These are phyloP conservation scores for Blastomyces parvus DNA, from an alignment of 2,329 filamentous ascomycete species.

Conservation along the genomic window DNA sequence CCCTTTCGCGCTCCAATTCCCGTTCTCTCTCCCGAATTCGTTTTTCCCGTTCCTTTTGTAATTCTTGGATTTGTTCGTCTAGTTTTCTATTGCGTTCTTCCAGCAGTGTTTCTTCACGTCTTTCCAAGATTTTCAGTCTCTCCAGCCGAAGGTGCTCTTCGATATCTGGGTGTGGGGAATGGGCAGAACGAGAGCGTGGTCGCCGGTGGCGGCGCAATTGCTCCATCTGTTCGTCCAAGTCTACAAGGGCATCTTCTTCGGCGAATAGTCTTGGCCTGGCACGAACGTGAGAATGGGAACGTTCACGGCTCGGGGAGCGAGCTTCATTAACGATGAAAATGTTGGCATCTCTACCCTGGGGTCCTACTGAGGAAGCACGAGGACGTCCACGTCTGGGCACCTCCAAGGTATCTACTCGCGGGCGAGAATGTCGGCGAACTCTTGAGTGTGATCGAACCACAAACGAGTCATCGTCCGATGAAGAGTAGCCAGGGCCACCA, in stretches of 20 bases:
- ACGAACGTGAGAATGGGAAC: conserved; percentile 5
- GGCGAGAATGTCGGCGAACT: background rate
- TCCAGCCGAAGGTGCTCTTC: conserved; percentile 1
- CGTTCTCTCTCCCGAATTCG: conserved; percentile 33
- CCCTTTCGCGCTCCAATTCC: conserved; percentile 25
- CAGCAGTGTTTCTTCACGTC: background rate
- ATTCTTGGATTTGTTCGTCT: background rate
- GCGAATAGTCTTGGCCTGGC: background rate
- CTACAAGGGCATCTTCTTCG: conserved; percentile 21
- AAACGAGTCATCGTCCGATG: conserved; percentile 5
- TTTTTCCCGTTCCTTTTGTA: conserved; percentile 37
- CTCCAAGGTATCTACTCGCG: background rate
- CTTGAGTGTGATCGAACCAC: background rate
- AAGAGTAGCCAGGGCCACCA: background rate
- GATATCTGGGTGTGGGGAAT: background rate
- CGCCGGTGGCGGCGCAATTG: conserved; percentile 1
- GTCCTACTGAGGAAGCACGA: background rate
- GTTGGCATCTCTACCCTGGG: background rate
- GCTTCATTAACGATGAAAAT: conserved; percentile 3
- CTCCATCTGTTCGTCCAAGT: conserved; percentile 16
- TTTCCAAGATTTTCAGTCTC: background rate
- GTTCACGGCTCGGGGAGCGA: conserved; percentile 5
- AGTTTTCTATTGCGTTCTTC: background rate
- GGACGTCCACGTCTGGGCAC: conserved; percentile 3
- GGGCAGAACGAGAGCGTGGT: background rate